These are phyloP conservation scores for Phytophthora tentaculata DNA, from an alignment of 352 stramenopile species.

Conservation along the genomic window DNA sequence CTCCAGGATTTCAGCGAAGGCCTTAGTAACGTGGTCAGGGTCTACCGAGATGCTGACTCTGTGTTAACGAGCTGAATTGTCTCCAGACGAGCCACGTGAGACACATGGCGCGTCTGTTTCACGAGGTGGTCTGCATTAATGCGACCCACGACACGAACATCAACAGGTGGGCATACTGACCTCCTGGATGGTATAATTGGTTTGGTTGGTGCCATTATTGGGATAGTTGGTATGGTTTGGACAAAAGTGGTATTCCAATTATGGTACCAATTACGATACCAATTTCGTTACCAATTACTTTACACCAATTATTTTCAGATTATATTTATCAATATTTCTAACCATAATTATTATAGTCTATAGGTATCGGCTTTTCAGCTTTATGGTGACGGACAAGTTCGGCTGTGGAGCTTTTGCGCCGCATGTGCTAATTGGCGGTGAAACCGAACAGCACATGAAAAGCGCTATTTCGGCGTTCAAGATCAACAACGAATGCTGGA, in stretches of 20 bases:
- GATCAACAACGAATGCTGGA: constrained; percentile 4
- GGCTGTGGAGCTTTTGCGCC: constrained; percentile 13
- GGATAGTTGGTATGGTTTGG: not conserved
- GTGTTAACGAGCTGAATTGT: too few relatives aligned
- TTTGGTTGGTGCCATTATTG: not conserved
- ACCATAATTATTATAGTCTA: not conserved
- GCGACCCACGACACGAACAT: too few relatives aligned
- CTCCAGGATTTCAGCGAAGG: too few relatives aligned
- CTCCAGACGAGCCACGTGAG: too few relatives aligned
- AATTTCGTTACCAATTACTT: not conserved
- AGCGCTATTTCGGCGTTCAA: constrained; percentile 10
- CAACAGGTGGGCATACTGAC: constrained; percentile 8
- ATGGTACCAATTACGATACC: not conserved
- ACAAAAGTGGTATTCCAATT: not conserved
- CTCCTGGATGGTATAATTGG: not conserved
- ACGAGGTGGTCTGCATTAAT: too few relatives aligned
- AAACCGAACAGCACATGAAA: constrained; percentile 4
- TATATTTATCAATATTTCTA: not conserved
- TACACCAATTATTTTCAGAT: not conserved
- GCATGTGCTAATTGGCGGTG: constrained; percentile 7
- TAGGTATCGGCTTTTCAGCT: constrained; percentile 15
- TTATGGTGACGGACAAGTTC: constrained; percentile 17
- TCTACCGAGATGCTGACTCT: too few relatives aligned
- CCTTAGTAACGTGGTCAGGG: too few relatives aligned
- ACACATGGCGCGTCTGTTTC: too few relatives aligned